Evolutionary conservation across 2,329 filamentous ascomycete species (phyloP).

Genomic region (Colletotrichum sp.): DNA sequence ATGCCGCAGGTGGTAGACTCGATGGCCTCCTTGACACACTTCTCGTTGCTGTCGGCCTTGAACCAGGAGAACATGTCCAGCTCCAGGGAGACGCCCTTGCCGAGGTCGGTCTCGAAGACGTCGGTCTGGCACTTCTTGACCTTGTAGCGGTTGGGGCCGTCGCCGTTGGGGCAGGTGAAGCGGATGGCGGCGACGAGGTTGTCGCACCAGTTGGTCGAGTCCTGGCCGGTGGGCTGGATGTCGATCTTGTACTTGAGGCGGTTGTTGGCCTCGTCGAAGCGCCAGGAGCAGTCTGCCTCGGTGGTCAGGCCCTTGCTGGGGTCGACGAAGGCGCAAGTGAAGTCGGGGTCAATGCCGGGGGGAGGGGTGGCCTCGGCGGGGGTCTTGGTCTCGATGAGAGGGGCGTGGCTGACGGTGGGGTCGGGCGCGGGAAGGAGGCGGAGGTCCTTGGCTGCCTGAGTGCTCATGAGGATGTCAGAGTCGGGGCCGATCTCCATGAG

Average conservation of each 20-base stretch:
- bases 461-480: background rate
- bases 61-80: background rate
- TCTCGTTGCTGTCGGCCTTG: background rate
- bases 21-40: background rate
- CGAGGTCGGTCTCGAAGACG: background rate
- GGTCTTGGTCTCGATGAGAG: background rate
- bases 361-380: background rate
- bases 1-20: background rate
- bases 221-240: background rate
- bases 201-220: background rate
- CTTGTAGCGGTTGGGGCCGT: background rate
- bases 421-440: background rate
- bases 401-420: background rate
- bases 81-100: background rate
- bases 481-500: background rate
- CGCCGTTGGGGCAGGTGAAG: background rate
- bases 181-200: background rate
- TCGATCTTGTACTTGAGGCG: background rate
- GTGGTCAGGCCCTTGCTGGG: background rate
- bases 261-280: background rate
- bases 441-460: background rate
- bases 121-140: background rate
- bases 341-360: background rate
- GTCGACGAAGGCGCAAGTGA: background rate
- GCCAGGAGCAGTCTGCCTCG: background rate